Conservation (phyloP, 768 basidiomycete species). For the Gloeopeniophorella convolvens region DNA sequence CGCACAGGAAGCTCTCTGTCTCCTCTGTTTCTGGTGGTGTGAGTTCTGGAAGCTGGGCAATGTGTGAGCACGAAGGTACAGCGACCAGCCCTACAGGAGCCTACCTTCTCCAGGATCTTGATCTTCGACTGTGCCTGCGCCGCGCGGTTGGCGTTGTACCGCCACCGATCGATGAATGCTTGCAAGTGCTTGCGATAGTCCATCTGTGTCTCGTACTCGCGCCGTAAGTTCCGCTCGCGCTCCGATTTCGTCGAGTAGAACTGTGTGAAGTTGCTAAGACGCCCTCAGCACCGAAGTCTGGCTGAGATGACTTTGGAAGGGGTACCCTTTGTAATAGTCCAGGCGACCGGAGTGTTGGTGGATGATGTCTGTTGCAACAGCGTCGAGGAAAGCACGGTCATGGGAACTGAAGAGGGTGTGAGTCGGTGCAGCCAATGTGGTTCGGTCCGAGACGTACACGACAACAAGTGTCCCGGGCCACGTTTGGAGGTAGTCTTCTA, state of each 20-base stretch:
- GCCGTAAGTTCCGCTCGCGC: constrained; percentile 81
- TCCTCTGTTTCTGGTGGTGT: constrained; percentile 92
- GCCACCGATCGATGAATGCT: constrained; percentile 97
- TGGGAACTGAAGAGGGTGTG: constrained; percentile 57
- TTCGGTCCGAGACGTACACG: constrained; percentile 51
- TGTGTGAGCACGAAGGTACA: not conserved
- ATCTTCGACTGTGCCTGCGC: constrained; percentile 79
- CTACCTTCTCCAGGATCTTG: constrained; percentile 68
- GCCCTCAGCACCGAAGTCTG: constrained; percentile 1
- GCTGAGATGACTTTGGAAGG: constrained; percentile 10
- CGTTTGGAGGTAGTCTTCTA: constrained; percentile 94
- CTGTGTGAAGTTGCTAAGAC: constrained; percentile 85
- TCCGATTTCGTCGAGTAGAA: constrained; percentile 99
- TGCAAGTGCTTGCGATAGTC: constrained; percentile 92
- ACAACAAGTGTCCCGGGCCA: constrained; percentile 91
- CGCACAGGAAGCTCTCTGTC: constrained; percentile 83
- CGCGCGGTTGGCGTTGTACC: constrained; percentile 94
- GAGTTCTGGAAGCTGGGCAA: constrained; percentile 73
- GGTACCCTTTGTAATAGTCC: constrained; percentile 96
- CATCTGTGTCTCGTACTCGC: constrained; percentile 96
- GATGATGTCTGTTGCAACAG: constrained; percentile 97
- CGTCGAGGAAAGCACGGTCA: constrained; percentile 96
- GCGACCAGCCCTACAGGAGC: not conserved
- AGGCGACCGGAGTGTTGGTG: constrained; percentile 89
- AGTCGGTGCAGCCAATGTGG: not conserved